Conservation (phyloP, 2,329 filamentous ascomycete genomes). For the Arthrobotrys megalospora region DNA sequence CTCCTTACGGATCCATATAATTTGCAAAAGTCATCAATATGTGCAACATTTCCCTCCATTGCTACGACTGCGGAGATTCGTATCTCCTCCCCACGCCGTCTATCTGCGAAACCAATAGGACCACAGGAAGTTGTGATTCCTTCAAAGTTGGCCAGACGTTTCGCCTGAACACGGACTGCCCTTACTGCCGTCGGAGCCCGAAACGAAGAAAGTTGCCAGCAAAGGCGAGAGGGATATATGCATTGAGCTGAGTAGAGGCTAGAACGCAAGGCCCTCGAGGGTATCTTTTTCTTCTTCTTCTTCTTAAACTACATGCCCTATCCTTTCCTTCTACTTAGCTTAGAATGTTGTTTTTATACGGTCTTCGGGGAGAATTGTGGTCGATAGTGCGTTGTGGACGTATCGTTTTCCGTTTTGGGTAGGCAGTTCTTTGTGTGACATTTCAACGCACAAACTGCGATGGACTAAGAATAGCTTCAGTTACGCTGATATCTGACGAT, state of each 20-base stretch:
- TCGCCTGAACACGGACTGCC: constrained; percentile 51
- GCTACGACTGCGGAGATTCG: constrained; percentile 56
- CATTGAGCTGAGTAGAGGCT: constrained; percentile 31
- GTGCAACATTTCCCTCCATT: constrained; percentile 59
- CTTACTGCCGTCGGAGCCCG: constrained; percentile 52
- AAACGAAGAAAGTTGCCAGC: constrained; percentile 53
- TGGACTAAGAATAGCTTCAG: too few species aligned
- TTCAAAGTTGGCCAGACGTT: constrained; percentile 53
- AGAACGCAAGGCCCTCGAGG: background rate
- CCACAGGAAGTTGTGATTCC: constrained; percentile 51
- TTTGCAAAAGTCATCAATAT: constrained; percentile 23
- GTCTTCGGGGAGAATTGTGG: constrained; percentile 9
- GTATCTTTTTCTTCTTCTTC: background rate
- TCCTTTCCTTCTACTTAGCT: background rate
- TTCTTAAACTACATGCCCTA: background rate
- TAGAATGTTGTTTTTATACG: background rate
- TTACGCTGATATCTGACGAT: background rate
- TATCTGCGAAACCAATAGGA: constrained; percentile 40
- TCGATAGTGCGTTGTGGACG: constrained; percentile 34
- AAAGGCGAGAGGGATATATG: constrained; percentile 57
- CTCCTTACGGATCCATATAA: constrained; percentile 6
- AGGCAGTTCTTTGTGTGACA: constrained; percentile 8
- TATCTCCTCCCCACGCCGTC: constrained; percentile 49
- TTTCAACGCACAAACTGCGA: background rate
- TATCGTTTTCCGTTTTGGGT: constrained; percentile 11